These are phyloP conservation scores for Coniochaeta sp. DNA, from an alignment of 2,329 filamentous ascomycete species.

Conservation along the genomic window DNA sequence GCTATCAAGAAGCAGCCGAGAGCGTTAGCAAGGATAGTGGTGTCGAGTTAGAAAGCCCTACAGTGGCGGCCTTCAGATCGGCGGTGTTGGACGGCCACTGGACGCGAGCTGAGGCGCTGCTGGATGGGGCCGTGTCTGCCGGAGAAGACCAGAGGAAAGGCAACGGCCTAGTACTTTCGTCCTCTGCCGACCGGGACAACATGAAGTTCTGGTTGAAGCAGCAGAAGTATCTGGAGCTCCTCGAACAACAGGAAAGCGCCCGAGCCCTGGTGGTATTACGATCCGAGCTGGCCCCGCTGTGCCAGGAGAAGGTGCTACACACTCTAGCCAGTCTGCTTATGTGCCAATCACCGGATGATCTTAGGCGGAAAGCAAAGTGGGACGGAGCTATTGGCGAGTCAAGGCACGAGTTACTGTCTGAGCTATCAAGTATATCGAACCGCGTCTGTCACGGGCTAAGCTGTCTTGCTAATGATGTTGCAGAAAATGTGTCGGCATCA, in stretches of 20 bases:
- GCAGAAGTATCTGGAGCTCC: conserved; percentile 88
- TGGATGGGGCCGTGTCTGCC: conserved; percentile 48
- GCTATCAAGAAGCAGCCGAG: conserved; percentile 71
- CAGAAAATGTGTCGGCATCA: conserved; percentile 86
- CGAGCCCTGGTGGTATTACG: conserved; percentile 77
- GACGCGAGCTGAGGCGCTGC: conserved; percentile 74
- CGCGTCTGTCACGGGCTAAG: background rate
- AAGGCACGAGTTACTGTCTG: conserved; percentile 65
- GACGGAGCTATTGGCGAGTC: conserved; percentile 73
- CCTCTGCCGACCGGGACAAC: conserved; percentile 65
- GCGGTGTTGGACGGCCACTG: conserved; percentile 77
- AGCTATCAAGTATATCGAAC: conserved; percentile 64
- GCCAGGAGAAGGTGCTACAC: conserved; percentile 72
- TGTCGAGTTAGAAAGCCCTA: conserved; percentile 76
- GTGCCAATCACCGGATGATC: conserved; percentile 71
- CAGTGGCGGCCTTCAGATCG: conserved; percentile 76
- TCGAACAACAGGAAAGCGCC: conserved; percentile 68
- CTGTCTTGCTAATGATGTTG: conserved; percentile 8
- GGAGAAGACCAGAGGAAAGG: conserved; percentile 25
- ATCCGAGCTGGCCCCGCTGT: conserved; percentile 78
- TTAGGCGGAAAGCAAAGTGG: conserved; percentile 74
- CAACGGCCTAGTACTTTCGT: conserved; percentile 65
- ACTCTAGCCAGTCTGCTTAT: conserved; percentile 85
- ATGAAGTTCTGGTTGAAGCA: conserved; percentile 87
- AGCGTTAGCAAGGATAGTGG: conserved; percentile 76